A percentile compares a stretch with the other conserved stretches of the same genome.
These are phyloP conservation scores for Nicotiana knightiana DNA, from an alignment of 257 asterid genomes.

Conservation along the genomic window DNA sequence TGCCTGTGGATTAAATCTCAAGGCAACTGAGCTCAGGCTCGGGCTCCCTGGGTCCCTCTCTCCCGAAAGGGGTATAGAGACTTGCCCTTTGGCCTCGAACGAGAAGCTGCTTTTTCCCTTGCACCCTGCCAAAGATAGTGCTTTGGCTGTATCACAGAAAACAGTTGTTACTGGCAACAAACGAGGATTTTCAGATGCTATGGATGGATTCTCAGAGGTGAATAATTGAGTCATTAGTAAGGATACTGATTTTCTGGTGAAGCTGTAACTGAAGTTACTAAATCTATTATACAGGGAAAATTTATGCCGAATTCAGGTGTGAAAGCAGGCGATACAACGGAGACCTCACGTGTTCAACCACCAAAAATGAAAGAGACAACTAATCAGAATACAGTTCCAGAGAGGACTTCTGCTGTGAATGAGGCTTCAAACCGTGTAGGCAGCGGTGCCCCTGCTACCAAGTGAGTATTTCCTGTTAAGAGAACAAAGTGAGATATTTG, in stretches of 20 bases:
- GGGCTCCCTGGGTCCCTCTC: constrained; percentile 68
- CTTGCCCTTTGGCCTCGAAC: constrained; percentile 27
- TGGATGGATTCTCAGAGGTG: constrained; percentile 54
- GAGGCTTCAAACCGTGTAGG: constrained; percentile 17
- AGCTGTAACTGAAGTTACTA: constrained; percentile 9
- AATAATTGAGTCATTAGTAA: neutral
- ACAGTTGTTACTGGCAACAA: constrained; percentile 51
- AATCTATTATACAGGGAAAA: constrained; percentile 27
- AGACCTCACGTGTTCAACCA: constrained; percentile 25
- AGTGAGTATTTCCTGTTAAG: constrained; percentile 28
- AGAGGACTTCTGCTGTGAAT: constrained; percentile 25
- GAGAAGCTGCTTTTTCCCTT: constrained; percentile 66
- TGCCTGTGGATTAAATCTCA: constrained; percentile 39
- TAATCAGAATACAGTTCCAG: constrained; percentile 21
- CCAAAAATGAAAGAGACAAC: constrained; percentile 27
- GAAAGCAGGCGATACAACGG: constrained; percentile 26
- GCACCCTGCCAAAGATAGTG: constrained; percentile 37
- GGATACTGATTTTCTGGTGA: neutral
- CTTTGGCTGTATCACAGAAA: constrained; percentile 23
- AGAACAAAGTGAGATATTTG: neutral
- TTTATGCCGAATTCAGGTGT: constrained; percentile 19
- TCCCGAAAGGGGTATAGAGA: constrained; percentile 37
- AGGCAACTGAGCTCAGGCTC: constrained; percentile 67
- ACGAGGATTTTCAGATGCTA: constrained; percentile 68
- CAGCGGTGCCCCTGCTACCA: constrained; percentile 47